Base-by-base conservation (phyloP, 2,329 filamentous ascomycete species). In the Paraphoma chrysanthemicola region DNA sequence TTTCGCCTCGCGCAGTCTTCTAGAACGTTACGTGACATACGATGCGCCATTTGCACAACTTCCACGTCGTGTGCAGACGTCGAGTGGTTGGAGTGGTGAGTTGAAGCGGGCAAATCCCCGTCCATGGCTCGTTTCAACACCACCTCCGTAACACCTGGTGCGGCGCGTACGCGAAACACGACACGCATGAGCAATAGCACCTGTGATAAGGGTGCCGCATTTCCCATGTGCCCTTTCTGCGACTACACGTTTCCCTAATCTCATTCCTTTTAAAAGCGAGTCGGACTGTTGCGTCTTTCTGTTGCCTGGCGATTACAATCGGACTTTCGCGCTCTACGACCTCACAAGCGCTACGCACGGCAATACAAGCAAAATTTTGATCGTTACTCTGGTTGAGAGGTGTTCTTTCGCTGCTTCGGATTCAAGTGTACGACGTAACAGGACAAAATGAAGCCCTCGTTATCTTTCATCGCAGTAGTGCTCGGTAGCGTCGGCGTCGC, bases 121-220 rank as follows among this genome's bases (percentile, higher is more conserved):
- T 36, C 41, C 11, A 39, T 44, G 30, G 29, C 39, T 31, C 46
- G 61, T 63, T 63, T 63, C 59, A 63, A 55, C 51, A 36, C 33
- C 44, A 50, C 53, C 54, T 56, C 47, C 54, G 58, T 61, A 63
- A 61, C 58, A 45, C 42, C 57, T 63, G 61, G 58, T 63, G 61
- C 59, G 61, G 61, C 61, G 33, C 44, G 47, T 50, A 51, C 56
- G 30, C 56, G 60, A 59, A 62, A 63, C 61, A 50, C 46, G 44
- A 39, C 47, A 30, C 47, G 61, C 61, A 59, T 59, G 50, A 56
- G 45, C 44, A 33, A 44, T 50, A 53, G 17, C 48, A 53, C 48
- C 49, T 57, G 49, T 12, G 43, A 33, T 36, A 36, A 36, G 33
- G 10, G 33, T 14, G 33, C 33, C 9, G 33, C 33, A 10, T 10